phyloP scores from a whole-genome alignment of 305 asterid genomes.

The Plantago rigida region DNA sequence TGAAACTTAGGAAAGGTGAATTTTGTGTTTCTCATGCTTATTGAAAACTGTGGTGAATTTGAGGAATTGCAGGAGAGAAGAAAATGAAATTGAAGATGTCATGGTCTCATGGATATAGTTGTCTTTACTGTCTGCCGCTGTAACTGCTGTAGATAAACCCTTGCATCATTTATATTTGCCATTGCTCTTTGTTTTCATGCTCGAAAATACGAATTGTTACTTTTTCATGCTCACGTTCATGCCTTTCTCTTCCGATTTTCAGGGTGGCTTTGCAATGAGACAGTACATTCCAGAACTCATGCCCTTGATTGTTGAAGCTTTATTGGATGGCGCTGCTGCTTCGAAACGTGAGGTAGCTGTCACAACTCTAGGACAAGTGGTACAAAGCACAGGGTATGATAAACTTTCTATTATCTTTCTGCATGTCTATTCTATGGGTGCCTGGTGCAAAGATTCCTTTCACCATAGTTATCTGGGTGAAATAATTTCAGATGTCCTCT shows the following conservation, averaged over 20 bases:
- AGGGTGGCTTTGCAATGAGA: slow-evolving; percentile 99
- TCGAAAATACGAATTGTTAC: slow-evolving; percentile 13
- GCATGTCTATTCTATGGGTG: background rate
- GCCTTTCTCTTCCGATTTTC: slow-evolving; percentile 27
- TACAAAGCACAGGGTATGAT: slow-evolving; percentile 97
- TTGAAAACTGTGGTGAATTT: no score
- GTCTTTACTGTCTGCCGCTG: no score
- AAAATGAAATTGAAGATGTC: no score
- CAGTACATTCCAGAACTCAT: slow-evolving; percentile 87
- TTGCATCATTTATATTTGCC: background rate
- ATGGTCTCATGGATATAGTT: no score
- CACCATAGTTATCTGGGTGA: no score
- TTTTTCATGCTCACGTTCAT: slow-evolving; percentile 13
- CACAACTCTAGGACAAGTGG: slow-evolving; percentile 95
- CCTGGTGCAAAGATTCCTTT: no score
- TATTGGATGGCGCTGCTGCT: slow-evolving; percentile 91
- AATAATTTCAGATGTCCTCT: no score
- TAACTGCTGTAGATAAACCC: background rate
- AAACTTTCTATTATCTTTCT: background rate
- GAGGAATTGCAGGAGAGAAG: no score
- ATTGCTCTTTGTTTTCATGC: slow-evolving; percentile 11
- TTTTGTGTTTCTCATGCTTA: no score
- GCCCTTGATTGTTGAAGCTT: slow-evolving; percentile 89
- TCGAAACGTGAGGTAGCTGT: slow-evolving; percentile 96
- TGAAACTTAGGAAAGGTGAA: no score